phyloP scores from a whole-genome alignment of 805 yeast genomes.

The Teunomyces aglyptinius region DNA sequence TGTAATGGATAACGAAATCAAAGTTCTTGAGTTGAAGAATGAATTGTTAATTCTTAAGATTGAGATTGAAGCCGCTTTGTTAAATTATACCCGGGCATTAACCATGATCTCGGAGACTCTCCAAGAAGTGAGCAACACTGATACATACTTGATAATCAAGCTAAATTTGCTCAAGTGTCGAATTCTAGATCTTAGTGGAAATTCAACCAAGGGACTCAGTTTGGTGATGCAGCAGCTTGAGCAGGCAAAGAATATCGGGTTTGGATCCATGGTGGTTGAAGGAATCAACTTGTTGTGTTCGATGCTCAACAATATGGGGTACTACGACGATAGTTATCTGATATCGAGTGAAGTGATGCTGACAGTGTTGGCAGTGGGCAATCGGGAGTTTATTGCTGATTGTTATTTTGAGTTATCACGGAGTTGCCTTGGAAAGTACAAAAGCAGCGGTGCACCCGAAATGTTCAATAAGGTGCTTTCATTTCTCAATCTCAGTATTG shows the following conservation, averaged over 20 bases:
- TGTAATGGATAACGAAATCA: slow-evolving; percentile 26
- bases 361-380: slow-evolving; percentile 38
- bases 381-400: slow-evolving; percentile 35
- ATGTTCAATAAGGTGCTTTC: slow-evolving; percentile 32
- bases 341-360: slow-evolving; percentile 45
- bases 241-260: slow-evolving; percentile 46
- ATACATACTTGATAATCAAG: slow-evolving; percentile 45
- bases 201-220: slow-evolving; percentile 51
- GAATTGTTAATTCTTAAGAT: slow-evolving; percentile 26
- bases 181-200: slow-evolving; percentile 41
- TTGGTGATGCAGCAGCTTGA: slow-evolving; percentile 49
- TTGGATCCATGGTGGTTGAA: slow-evolving; percentile 44
- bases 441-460: slow-evolving; percentile 8
- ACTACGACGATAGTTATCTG: slow-evolving; percentile 41
- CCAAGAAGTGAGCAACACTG: slow-evolving; percentile 12
- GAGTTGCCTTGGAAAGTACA: slow-evolving; percentile 15
- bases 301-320: slow-evolving; percentile 41
- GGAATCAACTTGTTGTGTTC: slow-evolving; percentile 47
- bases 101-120: slow-evolving; percentile 16
- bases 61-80: slow-evolving; percentile 31
- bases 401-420: slow-evolving; percentile 33
- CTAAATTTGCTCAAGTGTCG: slow-evolving; percentile 48
- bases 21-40: slow-evolving; percentile 28
- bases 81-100: slow-evolving; percentile 30
- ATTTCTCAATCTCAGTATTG: slow-evolving; percentile 42